These are phyloP conservation scores for Penicillium olsonii DNA, from an alignment of 2,329 filamentous ascomycete genomes.

Conservation along the genomic window DNA sequence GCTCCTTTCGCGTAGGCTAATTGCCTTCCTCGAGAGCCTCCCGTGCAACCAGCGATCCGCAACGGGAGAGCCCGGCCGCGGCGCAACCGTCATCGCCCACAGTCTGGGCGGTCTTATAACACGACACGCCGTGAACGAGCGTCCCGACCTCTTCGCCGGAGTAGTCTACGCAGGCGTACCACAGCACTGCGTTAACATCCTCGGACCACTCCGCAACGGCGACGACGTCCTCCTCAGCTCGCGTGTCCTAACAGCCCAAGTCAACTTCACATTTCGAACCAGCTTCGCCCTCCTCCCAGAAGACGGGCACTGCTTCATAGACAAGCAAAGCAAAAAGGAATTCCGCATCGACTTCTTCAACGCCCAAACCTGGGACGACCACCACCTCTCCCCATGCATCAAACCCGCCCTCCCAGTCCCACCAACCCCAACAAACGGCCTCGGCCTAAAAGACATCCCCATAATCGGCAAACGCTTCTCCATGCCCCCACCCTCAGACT, in stretches of 20 bases:
- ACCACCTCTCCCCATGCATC: slow-evolving; percentile 76
- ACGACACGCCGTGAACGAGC: slow-evolving; percentile 80
- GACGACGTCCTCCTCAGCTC: slow-evolving; percentile 89
- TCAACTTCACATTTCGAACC: slow-evolving; percentile 88
- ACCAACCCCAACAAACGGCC: slow-evolving; percentile 34
- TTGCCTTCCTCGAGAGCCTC: slow-evolving; percentile 70
- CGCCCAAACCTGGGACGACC: slow-evolving; percentile 74
- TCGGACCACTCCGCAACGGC: slow-evolving; percentile 87
- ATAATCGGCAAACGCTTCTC: slow-evolving; percentile 43
- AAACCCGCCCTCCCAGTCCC: slow-evolving; percentile 62
- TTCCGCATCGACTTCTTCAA: slow-evolving; percentile 86
- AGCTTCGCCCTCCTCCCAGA: slow-evolving; percentile 84
- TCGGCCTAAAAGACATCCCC: slow-evolving; percentile 39
- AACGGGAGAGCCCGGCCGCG: slow-evolving; percentile 59
- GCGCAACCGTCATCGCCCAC: slow-evolving; percentile 81
- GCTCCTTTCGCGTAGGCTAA: slow-evolving; percentile 70
- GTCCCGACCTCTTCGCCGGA: slow-evolving; percentile 81
- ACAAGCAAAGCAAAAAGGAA: slow-evolving; percentile 76
- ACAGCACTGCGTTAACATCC: slow-evolving; percentile 84
- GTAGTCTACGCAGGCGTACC: slow-evolving; percentile 85
- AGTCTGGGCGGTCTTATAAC: slow-evolving; percentile 84
- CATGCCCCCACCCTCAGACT: slow-evolving; percentile 16
- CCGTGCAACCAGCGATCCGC: slow-evolving; percentile 63
- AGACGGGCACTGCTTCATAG: slow-evolving; percentile 82
- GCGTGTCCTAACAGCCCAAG: slow-evolving; percentile 80